Evolutionary conservation across 1,139 yeast genomes (phyloP).

Genomic region (Yamadazyma sp.): DNA sequence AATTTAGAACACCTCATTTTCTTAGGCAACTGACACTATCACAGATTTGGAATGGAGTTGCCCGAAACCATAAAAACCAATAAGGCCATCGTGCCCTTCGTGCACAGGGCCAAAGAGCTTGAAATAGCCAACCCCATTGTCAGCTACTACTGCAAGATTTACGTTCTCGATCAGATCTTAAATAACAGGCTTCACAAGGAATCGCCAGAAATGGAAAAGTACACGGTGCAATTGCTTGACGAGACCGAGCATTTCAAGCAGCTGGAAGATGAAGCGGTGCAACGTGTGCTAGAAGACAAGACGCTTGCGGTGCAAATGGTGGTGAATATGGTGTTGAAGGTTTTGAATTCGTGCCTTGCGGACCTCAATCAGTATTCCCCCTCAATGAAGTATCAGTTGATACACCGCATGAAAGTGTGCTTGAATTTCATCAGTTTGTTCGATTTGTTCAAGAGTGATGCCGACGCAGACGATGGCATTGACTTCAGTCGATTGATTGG

Average conservation of each 20-base stretch:
- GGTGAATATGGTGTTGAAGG: slow-evolving; percentile 57
- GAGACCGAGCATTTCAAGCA: slow-evolving; percentile 57
- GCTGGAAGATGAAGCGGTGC: slow-evolving; percentile 37
- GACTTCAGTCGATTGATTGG: slow-evolving; percentile 35
- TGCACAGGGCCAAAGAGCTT: slow-evolving; percentile 53
- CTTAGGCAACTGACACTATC: background rate
- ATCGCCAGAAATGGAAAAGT: slow-evolving; percentile 52
- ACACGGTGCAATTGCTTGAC: slow-evolving; percentile 61
- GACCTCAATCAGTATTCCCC: slow-evolving; percentile 28
- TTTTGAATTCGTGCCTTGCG: slow-evolving; percentile 52
- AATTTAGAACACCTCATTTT: too few relatives aligned
- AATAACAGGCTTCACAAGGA: slow-evolving; percentile 55
- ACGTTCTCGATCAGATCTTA: slow-evolving; percentile 68
- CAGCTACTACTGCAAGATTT: slow-evolving; percentile 56
- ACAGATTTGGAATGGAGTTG: background rate
- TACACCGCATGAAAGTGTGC: slow-evolving; percentile 37
- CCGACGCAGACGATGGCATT: slow-evolving; percentile 23
- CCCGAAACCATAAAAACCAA: slow-evolving; percentile 14
- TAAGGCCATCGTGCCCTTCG: slow-evolving; percentile 36
- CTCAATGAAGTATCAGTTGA: slow-evolving; percentile 25
- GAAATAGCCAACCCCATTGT: slow-evolving; percentile 52
- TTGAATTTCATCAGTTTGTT: slow-evolving; percentile 36
- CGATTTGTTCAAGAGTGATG: slow-evolving; percentile 28
- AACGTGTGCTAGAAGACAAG: slow-evolving; percentile 54
- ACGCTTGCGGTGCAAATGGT: slow-evolving; percentile 59